Evolutionary conservation across 2,329 filamentous ascomycete genomes (phyloP).

Genomic region (Periglandula ipomoeae): DNA sequence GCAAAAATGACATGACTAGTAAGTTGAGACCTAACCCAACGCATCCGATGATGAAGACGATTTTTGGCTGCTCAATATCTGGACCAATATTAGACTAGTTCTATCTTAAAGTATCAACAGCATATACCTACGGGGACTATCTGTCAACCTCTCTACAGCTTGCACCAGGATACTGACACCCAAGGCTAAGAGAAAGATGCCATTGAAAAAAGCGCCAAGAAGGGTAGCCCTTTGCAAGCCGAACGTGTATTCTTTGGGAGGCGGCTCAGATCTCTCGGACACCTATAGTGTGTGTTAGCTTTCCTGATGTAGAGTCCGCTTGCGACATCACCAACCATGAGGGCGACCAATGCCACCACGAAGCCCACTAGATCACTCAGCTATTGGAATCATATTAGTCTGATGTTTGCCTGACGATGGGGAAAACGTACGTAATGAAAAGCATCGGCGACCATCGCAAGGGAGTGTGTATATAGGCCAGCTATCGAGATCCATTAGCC

Average conservation of each 20-base stretch:
- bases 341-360: constrained; percentile 53
- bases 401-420: no score
- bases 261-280: constrained; percentile 40
- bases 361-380: constrained; percentile 65
- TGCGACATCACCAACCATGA: constrained; percentile 38
- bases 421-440: constrained; percentile 76
- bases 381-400: no score
- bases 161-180: constrained; percentile 66
- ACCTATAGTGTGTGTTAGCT: no score
- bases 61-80: constrained; percentile 55
- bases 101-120: constrained; percentile 1
- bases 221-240: constrained; percentile 71
- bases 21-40: constrained; percentile 60
- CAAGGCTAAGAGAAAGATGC: constrained; percentile 62
- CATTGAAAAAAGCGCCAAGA: constrained; percentile 73
- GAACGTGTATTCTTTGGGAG: constrained; percentile 47
- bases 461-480: constrained; percentile 60
- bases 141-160: constrained; percentile 60
- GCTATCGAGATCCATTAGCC: constrained; percentile 27
- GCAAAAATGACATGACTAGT: constrained; percentile 55
- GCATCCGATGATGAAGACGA: constrained; percentile 61
- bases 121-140: constrained; percentile 37
- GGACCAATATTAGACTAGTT: constrained; percentile 5
- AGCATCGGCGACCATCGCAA: constrained; percentile 67
- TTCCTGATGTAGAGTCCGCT: no score